Evolutionary conservation across 148 eudicot species (phyloP), one percentile per base, ranked within the genome.

Genomic region (Polygonum maritimum): DNA sequence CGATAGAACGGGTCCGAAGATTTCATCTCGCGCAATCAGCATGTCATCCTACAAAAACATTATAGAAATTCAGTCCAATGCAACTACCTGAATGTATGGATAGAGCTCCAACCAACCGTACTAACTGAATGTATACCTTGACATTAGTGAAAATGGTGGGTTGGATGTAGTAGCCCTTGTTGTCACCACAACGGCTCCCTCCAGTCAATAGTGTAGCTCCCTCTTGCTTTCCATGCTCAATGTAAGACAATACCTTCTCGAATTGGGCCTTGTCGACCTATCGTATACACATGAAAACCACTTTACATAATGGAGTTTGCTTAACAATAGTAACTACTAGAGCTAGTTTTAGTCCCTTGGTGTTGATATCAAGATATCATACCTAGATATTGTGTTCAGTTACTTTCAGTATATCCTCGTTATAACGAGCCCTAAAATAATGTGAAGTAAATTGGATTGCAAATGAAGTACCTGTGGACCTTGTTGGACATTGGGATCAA

Each of bases 1-100:
- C 26, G 91, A 85, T 84, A 90, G 85, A 22, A 92, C 98, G 1
- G 98, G 98, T 14, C 98, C 98, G 33, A 92, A 92, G 71, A 92
- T 92, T 77, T 92, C 98, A 39, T 92, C 94, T 52, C 41, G 82
- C 11, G 98, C 98, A 13, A 92, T 92, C 18, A 78, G 16, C 98
- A 92, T 92, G 73, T 86, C 75, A 74, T 92, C 97, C 97, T 92
- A 60, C 13, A 60, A 8, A 48, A 60, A n/a, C 33, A 57, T 57
- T 57, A 19, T 3, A 2, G 63, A 49, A 4, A 49, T 49, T 49
- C 18, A 49, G n/a, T n/a, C 18, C n/a, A 15, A 49, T 49, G 54
- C 18, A 49, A 16, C 54, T 49, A 12, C 16, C 52, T 48, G 2
- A 15, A 40, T 40, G 44, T 40, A 40, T 40, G 7, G 44, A 1